Evolutionary conservation across 2,329 filamentous ascomycete species (phyloP), one percentile per base, ranked within the genome.

Genomic region (Phaeosphaeriaceae sp.): DNA sequence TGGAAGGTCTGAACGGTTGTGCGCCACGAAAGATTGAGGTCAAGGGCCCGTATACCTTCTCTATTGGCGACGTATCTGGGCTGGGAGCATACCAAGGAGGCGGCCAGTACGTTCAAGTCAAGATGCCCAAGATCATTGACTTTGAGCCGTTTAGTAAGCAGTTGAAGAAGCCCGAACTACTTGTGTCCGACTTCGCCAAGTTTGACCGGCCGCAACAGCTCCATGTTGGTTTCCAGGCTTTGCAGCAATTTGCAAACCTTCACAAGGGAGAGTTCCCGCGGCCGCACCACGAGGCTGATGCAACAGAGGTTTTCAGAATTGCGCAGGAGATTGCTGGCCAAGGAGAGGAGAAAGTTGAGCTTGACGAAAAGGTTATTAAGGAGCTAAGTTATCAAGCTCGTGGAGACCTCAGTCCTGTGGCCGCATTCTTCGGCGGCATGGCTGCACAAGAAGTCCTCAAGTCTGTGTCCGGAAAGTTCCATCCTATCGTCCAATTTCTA

Each of bases 121-220:
- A 97, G 83, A 97, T 97, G 93, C 94, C 94, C 42, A 96, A 94
- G 78, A 84, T 91, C 46, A 77, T 97, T 66, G 84, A 94, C 71
- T 99, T 97, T 77, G 90, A 96, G 78, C 81, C 86, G 33, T 84
- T 97, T 48, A 86, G 86, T 34, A 78, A 84, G 43, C 85, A 96
- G 52, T 76, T 97, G 48, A 90, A 90, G 75, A 89, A 91, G 49
- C 94, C 94, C 2, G 93, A 97, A 66, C 86, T 95, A 57, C 77
- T 97, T 66, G 85, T 96, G 52, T 96, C 94, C 17, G 94, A 99
- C 73, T 99, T 92, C 70, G 94, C 94, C 75, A 99, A 99, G 75
- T 97, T 97, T 61, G 94, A 97, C 74, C 88, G 94, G 37, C 94
- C 94, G 1, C 86, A 88, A 60, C 92, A 97, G 74, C 83, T 99